Evolutionary conservation across 192 early-diverging fungal species (phyloP).

Genomic region (Umbelopsis vinacea): DNA sequence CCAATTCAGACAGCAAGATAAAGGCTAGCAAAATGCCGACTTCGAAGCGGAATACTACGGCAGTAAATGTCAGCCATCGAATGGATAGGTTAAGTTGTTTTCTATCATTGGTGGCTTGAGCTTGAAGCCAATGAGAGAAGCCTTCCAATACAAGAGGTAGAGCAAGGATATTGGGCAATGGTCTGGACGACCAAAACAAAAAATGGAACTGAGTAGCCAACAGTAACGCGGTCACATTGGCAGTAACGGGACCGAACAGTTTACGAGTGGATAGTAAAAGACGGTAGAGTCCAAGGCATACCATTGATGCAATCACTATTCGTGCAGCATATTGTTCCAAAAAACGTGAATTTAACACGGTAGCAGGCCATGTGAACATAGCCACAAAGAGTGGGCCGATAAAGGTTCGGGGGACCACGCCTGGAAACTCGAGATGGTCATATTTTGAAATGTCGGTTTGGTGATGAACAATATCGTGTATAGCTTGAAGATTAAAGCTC

Average conservation of each 20-base stretch:
- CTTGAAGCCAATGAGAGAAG: slow-evolving; percentile 31
- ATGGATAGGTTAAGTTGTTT: slow-evolving; percentile 36
- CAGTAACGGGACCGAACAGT: slow-evolving; percentile 62
- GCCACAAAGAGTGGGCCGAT: slow-evolving; percentile 77
- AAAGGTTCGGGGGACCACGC: slow-evolving; percentile 95
- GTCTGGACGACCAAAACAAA: slow-evolving; percentile 86
- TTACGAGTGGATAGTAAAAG: slow-evolving; percentile 54
- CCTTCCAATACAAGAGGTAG: slow-evolving; percentile 59
- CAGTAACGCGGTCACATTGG: slow-evolving; percentile 56
- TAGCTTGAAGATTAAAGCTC: slow-evolving; percentile 93
- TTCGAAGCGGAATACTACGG: slow-evolving; percentile 61
- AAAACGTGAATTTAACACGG: slow-evolving; percentile 8
- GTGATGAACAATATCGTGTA: slow-evolving; percentile 83
- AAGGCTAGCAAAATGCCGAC: slow-evolving; percentile 45
- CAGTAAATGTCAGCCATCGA: slow-evolving; percentile 46
- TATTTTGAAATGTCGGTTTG: slow-evolving; percentile 51
- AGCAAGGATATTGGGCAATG: slow-evolving; percentile 88
- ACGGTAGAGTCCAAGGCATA: slow-evolving; percentile 52
- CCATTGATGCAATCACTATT: slow-evolving; percentile 53
- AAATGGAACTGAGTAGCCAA: slow-evolving; percentile 82
- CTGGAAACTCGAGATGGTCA: slow-evolving; percentile 92
- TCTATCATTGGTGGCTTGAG: background rate
- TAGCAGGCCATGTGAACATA: slow-evolving; percentile 47
- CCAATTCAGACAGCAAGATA: slow-evolving; percentile 45
- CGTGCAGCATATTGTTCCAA: slow-evolving; percentile 43